Evolutionary conservation across 2,329 filamentous ascomycete species (phyloP), one percentile per base, ranked within the genome.

Genomic region (Domatiomyces catenatus): DNA sequence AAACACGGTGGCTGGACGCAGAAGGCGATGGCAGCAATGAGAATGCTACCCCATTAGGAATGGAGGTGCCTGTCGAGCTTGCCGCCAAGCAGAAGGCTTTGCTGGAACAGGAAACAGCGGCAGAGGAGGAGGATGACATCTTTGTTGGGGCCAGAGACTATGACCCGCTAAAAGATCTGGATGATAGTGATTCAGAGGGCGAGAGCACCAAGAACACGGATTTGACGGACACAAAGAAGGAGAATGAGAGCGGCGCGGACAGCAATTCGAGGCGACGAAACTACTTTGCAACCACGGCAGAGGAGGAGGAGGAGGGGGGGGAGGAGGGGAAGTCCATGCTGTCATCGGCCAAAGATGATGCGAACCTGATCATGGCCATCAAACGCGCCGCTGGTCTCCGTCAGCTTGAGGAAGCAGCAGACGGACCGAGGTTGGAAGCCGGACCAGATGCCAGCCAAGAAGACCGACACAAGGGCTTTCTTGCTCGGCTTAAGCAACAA

Each of bases 281-380:
- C 57, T 71, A 73, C 61, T 70, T 72, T 49, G 60, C 63, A 32
- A 61, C 65, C 8, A 63, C 65, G 2, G 64, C 58, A 22, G 69
- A 80, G 42, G 69, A 77, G 15, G 75, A 75, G 1, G 72, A 76
- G 44, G 71, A 77, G 55, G 64, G n/a, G 42, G 69, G 77, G 15
- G 75, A 75, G 1, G 72, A 76, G 44, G 71, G 77, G 55, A 64
- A 69, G 70, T 46, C 67, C 69, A 3, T 62, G 75, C 3, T 76
- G 83, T 10, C 39, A 18, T 26, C 46, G 5, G 56, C 54, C 32
- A 44, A 48, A 39, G 54, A 57, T 22, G 87, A 95, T 60, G 84
- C 87, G 1, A 79, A 83, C 1, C 82, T 94, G 55, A 75, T 88
- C 56, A 87, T 86, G 2, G 87, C 87, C 0, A 75, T 98, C 60